A percentile compares a stretch with the other conserved stretches of the same genome.
Evolutionary conservation across 306 rosid genomes (phyloP).

Genomic region (Malus sieversii): DNA sequence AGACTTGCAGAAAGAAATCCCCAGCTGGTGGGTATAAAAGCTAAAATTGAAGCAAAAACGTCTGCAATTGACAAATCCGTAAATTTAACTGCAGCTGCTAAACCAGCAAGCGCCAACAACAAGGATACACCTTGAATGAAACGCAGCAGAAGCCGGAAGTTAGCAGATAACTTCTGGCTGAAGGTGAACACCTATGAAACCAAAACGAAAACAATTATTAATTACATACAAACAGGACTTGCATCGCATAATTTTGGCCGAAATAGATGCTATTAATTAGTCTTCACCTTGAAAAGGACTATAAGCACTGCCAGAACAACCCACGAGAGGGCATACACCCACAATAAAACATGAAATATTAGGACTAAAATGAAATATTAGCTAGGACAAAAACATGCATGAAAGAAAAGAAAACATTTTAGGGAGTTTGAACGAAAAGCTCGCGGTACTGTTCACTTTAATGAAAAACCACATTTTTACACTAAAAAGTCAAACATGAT

Average conservation of each 20-base stretch:
- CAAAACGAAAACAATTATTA: slow-evolving; percentile 15
- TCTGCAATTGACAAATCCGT: slow-evolving; percentile 53
- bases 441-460: too few species aligned
- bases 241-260: not conserved
- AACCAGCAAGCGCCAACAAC: slow-evolving; percentile 71
- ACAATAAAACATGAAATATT: too few species aligned
- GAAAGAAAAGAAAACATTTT: too few species aligned
- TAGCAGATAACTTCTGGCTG: slow-evolving; percentile 87
- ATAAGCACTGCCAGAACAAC: slow-evolving; percentile 58
- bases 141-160: slow-evolving; percentile 88
- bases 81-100: slow-evolving; percentile 54
- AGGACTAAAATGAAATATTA: too few species aligned
- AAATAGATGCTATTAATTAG: not conserved
- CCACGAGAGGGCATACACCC: slow-evolving; percentile 92
- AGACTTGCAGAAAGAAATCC: slow-evolving; percentile 81
- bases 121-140: slow-evolving; percentile 84
- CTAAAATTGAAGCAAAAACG: slow-evolving; percentile 72
- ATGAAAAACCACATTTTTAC: too few species aligned
- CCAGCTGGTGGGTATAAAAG: slow-evolving; percentile 94
- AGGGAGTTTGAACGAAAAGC: too few species aligned
- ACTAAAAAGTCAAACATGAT: too few species aligned
- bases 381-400: too few species aligned
- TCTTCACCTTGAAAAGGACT: slow-evolving; percentile 78
- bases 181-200: slow-evolving; percentile 73
- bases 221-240: not conserved